These are phyloP conservation scores for Cercospora citrullina DNA, from an alignment of 2,329 filamentous ascomycete species.

Conservation along the genomic window DNA sequence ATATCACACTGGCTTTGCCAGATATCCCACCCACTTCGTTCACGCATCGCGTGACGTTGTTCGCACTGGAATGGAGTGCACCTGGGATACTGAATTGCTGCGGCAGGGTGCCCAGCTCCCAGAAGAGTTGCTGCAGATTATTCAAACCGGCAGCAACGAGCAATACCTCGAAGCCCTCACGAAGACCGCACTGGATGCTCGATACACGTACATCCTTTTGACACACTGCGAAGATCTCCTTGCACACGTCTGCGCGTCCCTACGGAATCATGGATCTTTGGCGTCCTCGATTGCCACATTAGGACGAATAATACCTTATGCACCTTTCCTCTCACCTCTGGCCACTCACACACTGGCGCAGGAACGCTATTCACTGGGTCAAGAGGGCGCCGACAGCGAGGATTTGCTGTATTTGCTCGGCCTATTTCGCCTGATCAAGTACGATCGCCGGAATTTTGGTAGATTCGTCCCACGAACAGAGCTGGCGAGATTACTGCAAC, in stretches of 20 bases:
- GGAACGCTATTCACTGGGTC: constrained; percentile 24
- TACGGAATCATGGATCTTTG: constrained; percentile 44
- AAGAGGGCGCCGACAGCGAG: constrained; percentile 21
- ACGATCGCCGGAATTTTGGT: constrained; percentile 69
- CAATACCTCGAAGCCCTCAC: constrained; percentile 72
- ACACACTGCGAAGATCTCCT: constrained; percentile 72
- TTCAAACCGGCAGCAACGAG: constrained; percentile 60
- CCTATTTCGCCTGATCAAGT: constrained; percentile 75
- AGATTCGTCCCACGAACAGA: constrained; percentile 64
- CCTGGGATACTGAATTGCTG: constrained; percentile 34
- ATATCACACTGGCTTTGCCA: constrained; percentile 6
- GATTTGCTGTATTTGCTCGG: constrained; percentile 57
- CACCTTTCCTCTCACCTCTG: constrained; percentile 66
- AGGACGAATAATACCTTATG: constrained; percentile 77
- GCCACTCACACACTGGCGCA: constrained; percentile 29
- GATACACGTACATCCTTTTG: constrained; percentile 72
- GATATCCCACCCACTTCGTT: background rate
- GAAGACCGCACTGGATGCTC: constrained; percentile 66
- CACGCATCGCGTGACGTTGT: constrained; percentile 2
- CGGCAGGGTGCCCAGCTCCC: constrained; percentile 60
- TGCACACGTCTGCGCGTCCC: constrained; percentile 73
- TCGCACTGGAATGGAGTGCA: constrained; percentile 33
- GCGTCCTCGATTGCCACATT: constrained; percentile 61
- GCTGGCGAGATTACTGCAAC: constrained; percentile 68
- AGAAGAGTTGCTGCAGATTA: constrained; percentile 65